Conservation (phyloP, 2,329 filamentous ascomycete species). For the Ophiostoma ips region DNA sequence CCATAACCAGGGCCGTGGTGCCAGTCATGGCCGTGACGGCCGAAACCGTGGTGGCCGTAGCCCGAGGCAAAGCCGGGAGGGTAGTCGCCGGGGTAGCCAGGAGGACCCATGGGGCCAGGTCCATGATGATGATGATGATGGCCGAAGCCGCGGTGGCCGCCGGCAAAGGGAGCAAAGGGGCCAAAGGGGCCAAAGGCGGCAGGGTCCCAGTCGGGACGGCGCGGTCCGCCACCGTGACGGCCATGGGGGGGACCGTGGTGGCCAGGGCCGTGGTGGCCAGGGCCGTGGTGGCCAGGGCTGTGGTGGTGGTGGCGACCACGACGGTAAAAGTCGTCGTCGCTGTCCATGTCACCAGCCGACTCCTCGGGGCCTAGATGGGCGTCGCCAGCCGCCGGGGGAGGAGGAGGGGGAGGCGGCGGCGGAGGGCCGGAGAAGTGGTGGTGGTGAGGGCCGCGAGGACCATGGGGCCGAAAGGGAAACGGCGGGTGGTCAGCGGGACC, state of each 20-base stretch:
- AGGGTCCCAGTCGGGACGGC: neutral
- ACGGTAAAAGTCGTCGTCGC: neutral
- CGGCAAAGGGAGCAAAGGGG: neutral
- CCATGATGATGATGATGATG: neutral
- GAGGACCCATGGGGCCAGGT: no score
- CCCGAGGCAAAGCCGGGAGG: neutral
- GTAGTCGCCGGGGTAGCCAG: no score
- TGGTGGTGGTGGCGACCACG: neutral
- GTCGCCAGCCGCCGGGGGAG: no score
- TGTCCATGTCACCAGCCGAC: neutral
- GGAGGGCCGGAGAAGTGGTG: conserved; percentile 8
- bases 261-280: neutral
- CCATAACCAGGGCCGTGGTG: neutral
- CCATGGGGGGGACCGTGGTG: neutral
- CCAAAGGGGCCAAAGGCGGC: conserved; percentile 1
- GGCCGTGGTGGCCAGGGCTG: neutral
- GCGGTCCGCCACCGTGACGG: neutral
- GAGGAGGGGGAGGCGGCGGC: conserved; percentile 2
- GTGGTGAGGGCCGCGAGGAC: conserved; percentile 11
- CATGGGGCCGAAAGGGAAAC: conserved; percentile 6
- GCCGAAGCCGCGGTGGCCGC: neutral
- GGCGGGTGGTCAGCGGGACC: conserved; percentile 25
- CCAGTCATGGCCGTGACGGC: neutral
- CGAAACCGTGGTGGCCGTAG: neutral
- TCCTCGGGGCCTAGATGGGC: neutral